A percentile compares a stretch with the other conserved stretches of the same genome.
Conservation (phyloP, 2,329 filamentous ascomycete species). For the Pyrenochaeta sp. region DNA sequence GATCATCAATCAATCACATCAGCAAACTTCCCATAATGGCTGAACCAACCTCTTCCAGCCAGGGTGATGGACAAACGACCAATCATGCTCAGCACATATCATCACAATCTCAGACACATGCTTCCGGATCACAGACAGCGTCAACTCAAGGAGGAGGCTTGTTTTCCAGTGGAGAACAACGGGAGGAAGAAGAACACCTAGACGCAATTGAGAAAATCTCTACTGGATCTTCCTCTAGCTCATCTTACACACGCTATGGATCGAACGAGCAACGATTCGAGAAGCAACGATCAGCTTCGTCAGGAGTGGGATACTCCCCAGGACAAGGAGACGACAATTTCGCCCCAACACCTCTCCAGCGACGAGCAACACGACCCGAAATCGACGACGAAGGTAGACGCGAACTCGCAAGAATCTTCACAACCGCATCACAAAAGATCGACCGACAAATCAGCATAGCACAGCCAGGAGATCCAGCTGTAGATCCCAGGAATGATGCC, state of each 20-base stretch:
- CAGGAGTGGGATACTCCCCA: conserved; percentile 9
- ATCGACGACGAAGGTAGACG: conserved; percentile 34
- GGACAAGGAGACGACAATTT: conserved; percentile 9
- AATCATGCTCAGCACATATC: conserved; percentile 4
- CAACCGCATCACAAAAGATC: conserved; percentile 31
- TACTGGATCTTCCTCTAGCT: conserved; percentile 23
- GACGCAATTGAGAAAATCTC: conserved; percentile 15
- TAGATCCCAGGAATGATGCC: conserved; percentile 61
- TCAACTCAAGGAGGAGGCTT: not conserved
- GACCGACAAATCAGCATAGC: conserved; percentile 32
- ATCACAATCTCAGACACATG: not conserved
- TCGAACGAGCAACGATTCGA: conserved; percentile 11
- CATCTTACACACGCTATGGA: conserved; percentile 26
- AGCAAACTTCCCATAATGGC: conserved; percentile 20
- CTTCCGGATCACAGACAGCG: conserved; percentile 8
- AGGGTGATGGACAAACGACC: conserved; percentile 9
- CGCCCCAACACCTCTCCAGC: conserved; percentile 15
- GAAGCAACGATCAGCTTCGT: conserved; percentile 11
- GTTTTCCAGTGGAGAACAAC: not conserved
- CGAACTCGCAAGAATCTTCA: conserved; percentile 36
- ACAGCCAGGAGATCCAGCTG: conserved; percentile 52
- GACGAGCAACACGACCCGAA: conserved; percentile 21
- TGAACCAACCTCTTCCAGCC: conserved; percentile 14
- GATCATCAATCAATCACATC: not conserved
- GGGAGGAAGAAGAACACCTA: conserved; percentile 17